Conservation (phyloP, 2,329 filamentous ascomycete genomes). For the Cordyceps cicadae region DNA sequence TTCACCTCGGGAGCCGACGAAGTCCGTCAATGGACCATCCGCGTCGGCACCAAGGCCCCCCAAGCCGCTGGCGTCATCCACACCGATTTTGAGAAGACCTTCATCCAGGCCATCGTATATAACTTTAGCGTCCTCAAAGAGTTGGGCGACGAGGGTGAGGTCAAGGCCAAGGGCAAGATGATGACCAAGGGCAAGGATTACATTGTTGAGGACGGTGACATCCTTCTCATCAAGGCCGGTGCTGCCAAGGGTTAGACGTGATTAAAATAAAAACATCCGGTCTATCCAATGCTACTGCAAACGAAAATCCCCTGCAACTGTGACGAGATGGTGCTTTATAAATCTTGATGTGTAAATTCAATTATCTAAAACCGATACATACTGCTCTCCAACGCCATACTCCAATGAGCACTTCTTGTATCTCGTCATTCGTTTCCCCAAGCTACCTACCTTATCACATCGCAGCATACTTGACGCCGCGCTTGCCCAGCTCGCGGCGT, state of each 20-base stretch:
- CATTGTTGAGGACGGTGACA: slow-evolving; percentile 73
- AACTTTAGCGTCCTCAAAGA: slow-evolving; percentile 79
- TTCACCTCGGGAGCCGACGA: slow-evolving; percentile 96
- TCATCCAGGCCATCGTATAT: slow-evolving; percentile 93
- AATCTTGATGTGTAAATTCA: neutral
- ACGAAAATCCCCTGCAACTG: neutral
- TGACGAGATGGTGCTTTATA: neutral
- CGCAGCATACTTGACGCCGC: slow-evolving; percentile 47
- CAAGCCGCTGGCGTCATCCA: slow-evolving; percentile 97
- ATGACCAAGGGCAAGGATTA: slow-evolving; percentile 99
- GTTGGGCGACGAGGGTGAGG: slow-evolving; percentile 75
- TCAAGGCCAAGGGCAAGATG: slow-evolving; percentile 91
- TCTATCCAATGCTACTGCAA: slow-evolving; percentile 7
- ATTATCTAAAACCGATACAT: neutral
- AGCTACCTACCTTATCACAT: neutral
- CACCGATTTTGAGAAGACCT: slow-evolving; percentile 98
- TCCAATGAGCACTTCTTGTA: neutral
- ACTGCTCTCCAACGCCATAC: neutral
- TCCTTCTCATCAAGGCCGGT: slow-evolving; percentile 82
- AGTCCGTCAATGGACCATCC: slow-evolving; percentile 96
- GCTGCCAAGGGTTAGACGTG: slow-evolving; percentile 59
- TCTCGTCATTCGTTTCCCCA: neutral
- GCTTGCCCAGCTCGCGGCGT: slow-evolving; percentile 62
- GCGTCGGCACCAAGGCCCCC: slow-evolving; percentile 93
- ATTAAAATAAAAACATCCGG: neutral